Conservation (phyloP, 306 rosid species). For the Citrullus colocynthis region DNA sequence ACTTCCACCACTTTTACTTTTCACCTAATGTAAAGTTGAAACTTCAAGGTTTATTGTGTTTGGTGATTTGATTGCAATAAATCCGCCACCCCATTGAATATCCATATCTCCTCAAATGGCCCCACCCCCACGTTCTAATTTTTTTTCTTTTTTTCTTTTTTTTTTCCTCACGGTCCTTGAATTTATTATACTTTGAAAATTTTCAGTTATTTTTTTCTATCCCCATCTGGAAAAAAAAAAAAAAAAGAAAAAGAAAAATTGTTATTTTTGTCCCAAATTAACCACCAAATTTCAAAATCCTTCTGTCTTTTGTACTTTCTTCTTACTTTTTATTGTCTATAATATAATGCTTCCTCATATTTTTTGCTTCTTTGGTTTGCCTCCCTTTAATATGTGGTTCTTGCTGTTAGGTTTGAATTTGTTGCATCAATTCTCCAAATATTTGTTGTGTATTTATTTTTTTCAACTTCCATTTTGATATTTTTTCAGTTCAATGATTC, state of each 20-base stretch:
- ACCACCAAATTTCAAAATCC: not conserved
- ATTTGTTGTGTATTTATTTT: not conserved
- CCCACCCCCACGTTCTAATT: not conserved
- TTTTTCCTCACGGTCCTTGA: not conserved
- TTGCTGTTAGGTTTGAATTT: not conserved
- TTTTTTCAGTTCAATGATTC: too few relatives aligned
- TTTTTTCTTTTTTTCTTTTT: not conserved
- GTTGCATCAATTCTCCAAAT: not conserved
- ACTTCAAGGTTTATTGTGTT: not conserved
- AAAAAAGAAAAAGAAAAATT: not conserved
- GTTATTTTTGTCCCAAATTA: not conserved
- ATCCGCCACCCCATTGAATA: not conserved
- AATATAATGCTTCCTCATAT: not conserved
- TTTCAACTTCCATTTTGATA: not conserved
- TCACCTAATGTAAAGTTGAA: not conserved
- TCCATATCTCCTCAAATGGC: not conserved
- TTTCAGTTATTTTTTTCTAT: not conserved
- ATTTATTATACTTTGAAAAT: not conserved
- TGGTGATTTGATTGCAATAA: not conserved
- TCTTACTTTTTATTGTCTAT: not conserved
- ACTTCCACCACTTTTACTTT: not conserved
- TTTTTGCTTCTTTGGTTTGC: not conserved
- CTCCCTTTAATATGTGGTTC: not conserved
- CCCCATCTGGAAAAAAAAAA: not conserved
- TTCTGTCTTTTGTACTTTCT: not conserved